Conservation (phyloP, 495 filamentous ascomycete species). For the Cercophora scortea region DNA sequence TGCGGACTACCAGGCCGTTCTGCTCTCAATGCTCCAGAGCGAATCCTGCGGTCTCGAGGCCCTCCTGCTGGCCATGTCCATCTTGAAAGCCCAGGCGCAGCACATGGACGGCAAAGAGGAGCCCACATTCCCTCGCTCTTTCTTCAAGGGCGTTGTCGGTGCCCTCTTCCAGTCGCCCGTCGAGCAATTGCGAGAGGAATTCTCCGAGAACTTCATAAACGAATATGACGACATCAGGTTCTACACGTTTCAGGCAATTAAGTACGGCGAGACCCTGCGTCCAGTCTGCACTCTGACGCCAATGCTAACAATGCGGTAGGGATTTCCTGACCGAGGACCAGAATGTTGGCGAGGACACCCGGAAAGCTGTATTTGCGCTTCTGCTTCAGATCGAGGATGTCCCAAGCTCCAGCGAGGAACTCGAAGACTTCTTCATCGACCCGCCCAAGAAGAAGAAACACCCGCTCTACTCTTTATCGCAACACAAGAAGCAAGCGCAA, state of each 20-base stretch:
- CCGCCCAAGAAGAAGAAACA: constrained; percentile 45
- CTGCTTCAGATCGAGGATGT: constrained; percentile 58
- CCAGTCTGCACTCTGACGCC: no score
- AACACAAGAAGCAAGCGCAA: constrained; percentile 69
- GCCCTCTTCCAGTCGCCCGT: constrained; percentile 51
- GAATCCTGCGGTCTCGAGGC: constrained; percentile 49
- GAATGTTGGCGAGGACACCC: constrained; percentile 32
- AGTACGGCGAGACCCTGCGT: constrained; percentile 41
- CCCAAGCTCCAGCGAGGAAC: constrained; percentile 52
- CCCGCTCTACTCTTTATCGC: constrained; percentile 41
- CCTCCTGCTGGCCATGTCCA: constrained; percentile 71
- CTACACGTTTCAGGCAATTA: constrained; percentile 63
- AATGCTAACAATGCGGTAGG: constrained; percentile 16
- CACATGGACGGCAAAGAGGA: constrained; percentile 53
- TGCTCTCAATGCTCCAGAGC: constrained; percentile 48
- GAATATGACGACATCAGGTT: constrained; percentile 79
- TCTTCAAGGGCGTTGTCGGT: constrained; percentile 56
- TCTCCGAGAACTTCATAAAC: constrained; percentile 67
- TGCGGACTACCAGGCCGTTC: constrained; percentile 54
- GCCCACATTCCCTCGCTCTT: constrained; percentile 52
- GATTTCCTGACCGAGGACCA: constrained; percentile 34
- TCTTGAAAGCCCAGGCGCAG: constrained; percentile 68
- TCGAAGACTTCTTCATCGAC: constrained; percentile 57
- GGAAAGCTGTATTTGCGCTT: constrained; percentile 50
- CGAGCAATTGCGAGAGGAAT: constrained; percentile 56